Base-by-base conservation (phyloP, 2,329 filamentous ascomycete species). In the Exutisphaerella laricina region DNA sequence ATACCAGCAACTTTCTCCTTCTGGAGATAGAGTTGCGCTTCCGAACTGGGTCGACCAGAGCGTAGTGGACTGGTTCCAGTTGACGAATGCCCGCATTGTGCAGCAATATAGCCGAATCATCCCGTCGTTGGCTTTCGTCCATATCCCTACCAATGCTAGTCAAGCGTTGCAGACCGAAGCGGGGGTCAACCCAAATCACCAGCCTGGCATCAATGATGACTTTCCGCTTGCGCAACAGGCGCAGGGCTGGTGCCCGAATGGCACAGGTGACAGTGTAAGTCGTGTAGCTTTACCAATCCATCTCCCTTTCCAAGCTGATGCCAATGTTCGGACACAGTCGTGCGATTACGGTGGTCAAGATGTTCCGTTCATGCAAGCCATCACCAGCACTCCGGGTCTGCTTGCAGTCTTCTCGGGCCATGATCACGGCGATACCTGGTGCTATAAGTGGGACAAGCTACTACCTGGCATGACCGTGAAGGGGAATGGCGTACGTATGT, bases 381-480 rank as follows among this genome's bases (percentile, higher is more conserved):
- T 86, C 3, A 64, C 73, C 0, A 62, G 70, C 0, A 79, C 75
- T 0, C 54, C 67, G 0, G 78, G 79, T 0, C 51, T 84, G 10
- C 70, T 79, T 32, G 77, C 67, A 0, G 54, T 82, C 4, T 82
- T 84, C 59, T 73, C 71, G 4, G 83, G 80, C 0, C 82, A 87
- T 49, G 80, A 85, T 50, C 83, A 44, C 21, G 60, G 61, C 4
- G 55, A 61, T 31, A 56, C 51, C 2, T 64, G 60, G 61, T 63
- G 61, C 43, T 59, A 55, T 45, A 58, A 56, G 20, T 64, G 60
- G 60, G 39, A 58, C 23, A 17, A 30, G 7, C 39, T 41, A 6
- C 39, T 62, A 0, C 53, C 56, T 2, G 58, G 58, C 10, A 59
- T 60, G 57, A 48, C 39, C 5, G 35, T 60, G 13, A 39, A 31